Percentiles rank a stretch among this genome's conserved stretches.
These are phyloP conservation scores for Strobilomyces confusus DNA, from an alignment of 768 basidiomycete species.

Conservation along the genomic window DNA sequence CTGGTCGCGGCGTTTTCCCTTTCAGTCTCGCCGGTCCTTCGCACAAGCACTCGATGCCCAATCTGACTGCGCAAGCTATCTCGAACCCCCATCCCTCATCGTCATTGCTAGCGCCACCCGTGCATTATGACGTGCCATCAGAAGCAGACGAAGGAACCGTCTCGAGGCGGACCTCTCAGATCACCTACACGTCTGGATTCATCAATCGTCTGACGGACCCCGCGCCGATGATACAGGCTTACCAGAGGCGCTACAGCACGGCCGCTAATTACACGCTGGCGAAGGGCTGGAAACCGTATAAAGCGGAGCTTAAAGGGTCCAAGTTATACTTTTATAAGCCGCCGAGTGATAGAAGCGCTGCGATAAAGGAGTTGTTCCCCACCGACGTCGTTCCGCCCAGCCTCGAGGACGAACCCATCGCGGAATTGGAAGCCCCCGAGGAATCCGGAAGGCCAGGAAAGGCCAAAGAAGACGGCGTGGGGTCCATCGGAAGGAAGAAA, in stretches of 20 bases:
- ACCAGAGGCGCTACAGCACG: constrained; percentile 27
- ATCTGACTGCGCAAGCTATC: constrained; percentile 6
- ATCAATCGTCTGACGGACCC: constrained; percentile 64
- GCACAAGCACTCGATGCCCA: constrained; percentile 26
- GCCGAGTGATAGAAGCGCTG: constrained; percentile 59
- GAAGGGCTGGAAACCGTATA: constrained; percentile 86
- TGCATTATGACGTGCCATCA: constrained; percentile 38
- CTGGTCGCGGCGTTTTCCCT: constrained; percentile 28
- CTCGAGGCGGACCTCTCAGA: constrained; percentile 68
- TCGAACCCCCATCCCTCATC: constrained; percentile 38
- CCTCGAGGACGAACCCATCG: constrained; percentile 43
- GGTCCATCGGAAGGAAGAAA: constrained; percentile 44
- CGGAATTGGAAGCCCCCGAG: constrained; percentile 26
- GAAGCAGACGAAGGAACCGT: constrained; percentile 34
- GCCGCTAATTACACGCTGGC: constrained; percentile 38
- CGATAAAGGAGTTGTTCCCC: constrained; percentile 74
- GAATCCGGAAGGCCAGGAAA: constrained; percentile 30
- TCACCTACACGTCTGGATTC: constrained; percentile 71
- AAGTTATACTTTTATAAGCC: constrained; percentile 88
- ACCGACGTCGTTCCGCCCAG: constrained; percentile 52
- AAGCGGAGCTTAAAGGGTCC: constrained; percentile 77
- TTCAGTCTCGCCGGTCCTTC: constrained; percentile 28
- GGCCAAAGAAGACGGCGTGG: constrained; percentile 30
- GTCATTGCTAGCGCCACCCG: constrained; percentile 47
- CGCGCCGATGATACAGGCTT: constrained; percentile 37